phyloP scores from a whole-genome alignment of 345 rosid genomes.

The Orychophragmus violaceus region DNA sequence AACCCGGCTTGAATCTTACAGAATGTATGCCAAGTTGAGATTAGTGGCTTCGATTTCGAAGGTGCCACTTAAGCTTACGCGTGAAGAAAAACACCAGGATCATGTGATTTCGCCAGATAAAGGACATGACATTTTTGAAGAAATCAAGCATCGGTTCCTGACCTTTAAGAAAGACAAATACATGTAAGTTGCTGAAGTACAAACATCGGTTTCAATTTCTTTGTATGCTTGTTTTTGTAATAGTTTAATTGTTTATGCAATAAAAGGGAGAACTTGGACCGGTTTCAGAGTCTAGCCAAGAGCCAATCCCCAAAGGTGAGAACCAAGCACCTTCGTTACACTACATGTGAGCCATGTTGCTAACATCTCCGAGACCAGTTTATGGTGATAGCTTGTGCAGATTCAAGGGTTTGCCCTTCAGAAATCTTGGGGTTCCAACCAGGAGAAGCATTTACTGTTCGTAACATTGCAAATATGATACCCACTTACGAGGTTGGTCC shows the following conservation, averaged over 20 bases:
- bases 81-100: neutral
- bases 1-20: neutral
- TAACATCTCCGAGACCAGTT: conserved; percentile 48
- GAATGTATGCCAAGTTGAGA: conserved; percentile 11
- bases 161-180: conserved; percentile 57
- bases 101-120: neutral
- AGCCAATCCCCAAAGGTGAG: conserved; percentile 73
- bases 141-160: conserved; percentile 57
- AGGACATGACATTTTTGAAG: conserved; percentile 43
- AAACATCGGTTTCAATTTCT: neutral
- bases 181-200: conserved; percentile 43
- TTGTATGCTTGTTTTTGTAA: neutral
- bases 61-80: neutral
- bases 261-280: conserved; percentile 58
- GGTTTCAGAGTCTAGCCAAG: conserved; percentile 55
- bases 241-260: neutral
- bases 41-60: conserved; percentile 1
- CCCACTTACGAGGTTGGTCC: conserved; percentile 64
- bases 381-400: conserved; percentile 87
- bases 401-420: conserved; percentile 91
- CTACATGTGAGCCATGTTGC: conserved; percentile 5
- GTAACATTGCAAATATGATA: conserved; percentile 76
- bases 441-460: conserved; percentile 80
- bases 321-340: neutral
- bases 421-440: conserved; percentile 78